These are phyloP conservation scores for Onygena corvina DNA, from an alignment of 2,329 filamentous ascomycete species.

Conservation along the genomic window DNA sequence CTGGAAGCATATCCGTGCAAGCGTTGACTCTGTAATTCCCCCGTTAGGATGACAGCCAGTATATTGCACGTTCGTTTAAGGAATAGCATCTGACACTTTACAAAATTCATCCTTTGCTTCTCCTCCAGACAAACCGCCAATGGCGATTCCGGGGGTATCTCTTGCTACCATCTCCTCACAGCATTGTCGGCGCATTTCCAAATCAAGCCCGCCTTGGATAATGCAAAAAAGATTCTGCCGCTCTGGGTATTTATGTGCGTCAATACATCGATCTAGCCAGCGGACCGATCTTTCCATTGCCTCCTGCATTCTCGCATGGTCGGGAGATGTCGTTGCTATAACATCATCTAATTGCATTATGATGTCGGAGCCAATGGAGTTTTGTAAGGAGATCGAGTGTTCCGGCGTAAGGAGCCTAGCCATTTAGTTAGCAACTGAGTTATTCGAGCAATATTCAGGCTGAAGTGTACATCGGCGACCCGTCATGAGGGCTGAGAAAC, in stretches of 20 bases:
- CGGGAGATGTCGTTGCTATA: conserved; percentile 87
- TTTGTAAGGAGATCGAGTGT: conserved; percentile 90
- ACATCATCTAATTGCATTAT: conserved; percentile 99
- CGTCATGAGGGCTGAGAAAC: conserved; percentile 93
- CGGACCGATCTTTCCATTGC: conserved; percentile 90
- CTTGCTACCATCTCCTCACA: conserved; percentile 75
- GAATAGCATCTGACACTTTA: conserved; percentile 45
- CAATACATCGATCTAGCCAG: conserved; percentile 92
- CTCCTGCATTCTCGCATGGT: conserved; percentile 74
- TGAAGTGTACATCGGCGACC: conserved; percentile 60
- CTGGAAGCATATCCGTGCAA: conserved; percentile 73
- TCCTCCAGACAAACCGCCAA: conserved; percentile 85
- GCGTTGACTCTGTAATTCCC: conserved; percentile 49
- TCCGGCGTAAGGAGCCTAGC: conserved; percentile 76
- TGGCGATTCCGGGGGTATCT: conserved; percentile 90
- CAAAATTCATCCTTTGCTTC: conserved; percentile 92
- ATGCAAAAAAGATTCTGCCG: conserved; percentile 95
- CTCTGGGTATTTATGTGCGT: conserved; percentile 70
- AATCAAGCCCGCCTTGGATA: conserved; percentile 86
- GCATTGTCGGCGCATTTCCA: conserved; percentile 74
- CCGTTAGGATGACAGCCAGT: not conserved
- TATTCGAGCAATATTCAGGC: not conserved
- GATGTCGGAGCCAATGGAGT: conserved; percentile 94
- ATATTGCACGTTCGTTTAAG: not conserved
- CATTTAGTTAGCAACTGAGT: not conserved